A percentile compares a stretch with the other conserved stretches of the same genome.
Conservation (phyloP, 805 yeast genomes). For the Starmerella vaccinii region DNA sequence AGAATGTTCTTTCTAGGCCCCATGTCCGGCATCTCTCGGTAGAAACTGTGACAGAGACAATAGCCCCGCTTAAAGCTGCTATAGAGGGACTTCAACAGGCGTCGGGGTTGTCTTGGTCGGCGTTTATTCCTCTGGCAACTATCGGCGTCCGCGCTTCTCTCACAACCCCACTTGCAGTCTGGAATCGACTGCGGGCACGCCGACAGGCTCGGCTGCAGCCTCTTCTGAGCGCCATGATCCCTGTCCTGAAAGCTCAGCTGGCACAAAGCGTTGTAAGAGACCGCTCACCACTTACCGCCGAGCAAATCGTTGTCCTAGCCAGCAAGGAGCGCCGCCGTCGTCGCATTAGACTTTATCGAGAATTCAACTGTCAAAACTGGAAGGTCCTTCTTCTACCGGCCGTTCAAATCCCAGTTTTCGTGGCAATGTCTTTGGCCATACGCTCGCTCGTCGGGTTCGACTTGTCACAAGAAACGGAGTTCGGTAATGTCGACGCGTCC, state of each 20-base stretch:
- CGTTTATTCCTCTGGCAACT: constrained; percentile 64
- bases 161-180: constrained; percentile 69
- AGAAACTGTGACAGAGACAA: constrained; percentile 15
- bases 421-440: constrained; percentile 62
- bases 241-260: constrained; percentile 50
- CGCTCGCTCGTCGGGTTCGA: constrained; percentile 59
- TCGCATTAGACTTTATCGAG: constrained; percentile 59
- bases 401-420: constrained; percentile 82
- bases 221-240: constrained; percentile 60
- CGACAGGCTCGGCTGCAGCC: constrained; percentile 67
- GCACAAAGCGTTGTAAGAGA: constrained; percentile 34
- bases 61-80: constrained; percentile 19
- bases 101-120: constrained; percentile 70
- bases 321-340: constrained; percentile 69
- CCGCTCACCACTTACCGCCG: constrained; percentile 47
- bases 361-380: constrained; percentile 65
- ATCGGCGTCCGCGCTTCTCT: constrained; percentile 50
- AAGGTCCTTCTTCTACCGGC: constrained; percentile 59
- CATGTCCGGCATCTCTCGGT: constrained; percentile 11
- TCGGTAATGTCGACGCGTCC: constrained; percentile 21
- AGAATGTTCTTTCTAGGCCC: background rate
- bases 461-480: constrained; percentile 24
- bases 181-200: constrained; percentile 57
- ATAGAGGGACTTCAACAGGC: constrained; percentile 24
- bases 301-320: constrained; percentile 64